A percentile compares a stretch with the other conserved stretches of the same genome.
phyloP scores from a whole-genome alignment of 176 grass and related monocot genomes.

The Thalia dealbata region DNA sequence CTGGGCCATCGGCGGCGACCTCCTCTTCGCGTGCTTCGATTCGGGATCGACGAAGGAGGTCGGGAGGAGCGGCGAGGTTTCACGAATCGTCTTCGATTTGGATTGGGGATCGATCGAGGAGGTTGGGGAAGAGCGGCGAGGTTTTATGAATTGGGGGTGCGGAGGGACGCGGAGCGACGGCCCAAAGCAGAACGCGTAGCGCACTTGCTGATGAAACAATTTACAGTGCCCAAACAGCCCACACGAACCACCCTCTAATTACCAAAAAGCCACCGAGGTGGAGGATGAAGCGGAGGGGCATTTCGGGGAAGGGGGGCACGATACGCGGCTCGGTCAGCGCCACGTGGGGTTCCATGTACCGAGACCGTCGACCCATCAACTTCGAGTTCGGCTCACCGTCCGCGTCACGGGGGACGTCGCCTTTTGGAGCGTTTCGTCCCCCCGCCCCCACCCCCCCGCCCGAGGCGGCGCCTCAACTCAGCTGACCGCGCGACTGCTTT shows the following conservation, averaged over 20 bases:
- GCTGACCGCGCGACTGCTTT: not conserved
- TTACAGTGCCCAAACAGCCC: not conserved
- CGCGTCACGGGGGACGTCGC: not conserved
- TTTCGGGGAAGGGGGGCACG: not conserved
- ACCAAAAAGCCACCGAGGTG: not conserved
- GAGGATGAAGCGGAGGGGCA: not conserved
- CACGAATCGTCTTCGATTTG: not conserved
- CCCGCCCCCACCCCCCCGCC: not conserved
- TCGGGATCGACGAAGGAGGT: too few relatives aligned
- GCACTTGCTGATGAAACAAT: not conserved
- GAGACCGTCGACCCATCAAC: not conserved
- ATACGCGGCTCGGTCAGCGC: not conserved
- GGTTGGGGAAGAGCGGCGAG: not conserved
- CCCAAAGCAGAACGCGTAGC: not conserved
- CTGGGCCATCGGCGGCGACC: conserved; percentile 14
- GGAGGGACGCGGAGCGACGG: not conserved
- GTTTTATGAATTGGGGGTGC: not conserved
- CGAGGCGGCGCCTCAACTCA: not conserved
- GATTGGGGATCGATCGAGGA: too few relatives aligned
- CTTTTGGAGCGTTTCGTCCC: not conserved
- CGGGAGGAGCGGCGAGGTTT: not conserved
- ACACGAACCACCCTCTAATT: not conserved
- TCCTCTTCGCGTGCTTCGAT: not conserved
- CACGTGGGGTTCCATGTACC: not conserved
- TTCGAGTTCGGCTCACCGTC: not conserved